Conservation (phyloP, 164 flowering plant genomes). For the Sedum album region DNA sequence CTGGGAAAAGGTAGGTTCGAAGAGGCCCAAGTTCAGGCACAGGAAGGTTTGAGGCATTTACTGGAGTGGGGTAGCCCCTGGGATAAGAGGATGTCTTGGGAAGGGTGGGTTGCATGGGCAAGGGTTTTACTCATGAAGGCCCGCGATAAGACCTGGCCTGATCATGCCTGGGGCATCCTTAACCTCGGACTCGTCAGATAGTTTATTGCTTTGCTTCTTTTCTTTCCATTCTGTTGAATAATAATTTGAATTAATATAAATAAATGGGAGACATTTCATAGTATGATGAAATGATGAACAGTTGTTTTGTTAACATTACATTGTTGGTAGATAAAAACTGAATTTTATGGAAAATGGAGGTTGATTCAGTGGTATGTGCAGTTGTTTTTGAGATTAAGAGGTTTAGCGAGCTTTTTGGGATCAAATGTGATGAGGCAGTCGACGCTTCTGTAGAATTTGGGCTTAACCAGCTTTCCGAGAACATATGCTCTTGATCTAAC, state of each 20-base stretch:
- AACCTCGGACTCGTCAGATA: constrained; percentile 73
- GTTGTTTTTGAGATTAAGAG: constrained; percentile 24
- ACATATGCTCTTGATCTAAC: constrained; percentile 44
- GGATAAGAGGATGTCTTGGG: constrained; percentile 98
- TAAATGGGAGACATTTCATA: too few relatives aligned
- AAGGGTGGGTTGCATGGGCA: constrained; percentile 91
- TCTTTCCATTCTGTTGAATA: too few relatives aligned
- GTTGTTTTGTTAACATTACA: too few relatives aligned
- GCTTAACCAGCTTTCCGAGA: constrained; percentile 48
- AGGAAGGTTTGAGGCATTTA: constrained; percentile 54
- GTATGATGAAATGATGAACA: too few relatives aligned
- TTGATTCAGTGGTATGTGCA: too few relatives aligned
- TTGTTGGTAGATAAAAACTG: too few relatives aligned
- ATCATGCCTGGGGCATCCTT: constrained; percentile 71
- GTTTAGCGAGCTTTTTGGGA: constrained; percentile 30
- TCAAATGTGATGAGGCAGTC: constrained; percentile 29
- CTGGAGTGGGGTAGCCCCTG: constrained; percentile 93
- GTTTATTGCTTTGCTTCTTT: too few relatives aligned
- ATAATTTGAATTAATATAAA: too few relatives aligned
- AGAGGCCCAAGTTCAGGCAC: constrained; percentile 66
- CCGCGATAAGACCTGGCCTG: constrained; percentile 70
- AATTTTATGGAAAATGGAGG: too few relatives aligned
- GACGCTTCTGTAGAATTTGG: constrained; percentile 29
- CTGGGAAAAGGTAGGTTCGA: constrained; percentile 54
- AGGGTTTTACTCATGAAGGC: constrained; percentile 83